A percentile compares a stretch with the other conserved stretches of the same genome.
These are phyloP conservation scores for Chytriomyces hyalinus DNA, from an alignment of 192 early-diverging fungal species.

Conservation along the genomic window DNA sequence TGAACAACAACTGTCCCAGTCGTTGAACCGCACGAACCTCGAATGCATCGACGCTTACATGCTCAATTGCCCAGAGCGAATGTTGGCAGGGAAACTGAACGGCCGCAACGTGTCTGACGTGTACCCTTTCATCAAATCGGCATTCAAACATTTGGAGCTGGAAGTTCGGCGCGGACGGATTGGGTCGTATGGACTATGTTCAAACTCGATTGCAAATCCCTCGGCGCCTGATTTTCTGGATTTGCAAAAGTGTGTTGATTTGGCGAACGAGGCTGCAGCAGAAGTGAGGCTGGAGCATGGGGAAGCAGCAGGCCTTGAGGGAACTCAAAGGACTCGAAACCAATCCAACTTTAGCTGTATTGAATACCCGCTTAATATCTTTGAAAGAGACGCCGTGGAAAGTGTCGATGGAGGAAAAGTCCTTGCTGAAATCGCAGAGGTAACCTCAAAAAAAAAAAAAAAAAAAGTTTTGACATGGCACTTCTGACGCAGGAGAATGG, in stretches of 20 bases:
- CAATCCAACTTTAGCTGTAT: conserved; percentile 63
- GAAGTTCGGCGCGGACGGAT: conserved; percentile 68
- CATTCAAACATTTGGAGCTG: conserved; percentile 66
- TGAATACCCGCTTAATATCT: conserved; percentile 77
- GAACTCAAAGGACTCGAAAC: no score
- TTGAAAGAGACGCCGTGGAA: conserved; percentile 67
- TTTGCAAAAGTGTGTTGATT: conserved; percentile 48
- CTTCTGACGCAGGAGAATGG: conserved; percentile 51
- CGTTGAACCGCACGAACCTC: conserved; percentile 58
- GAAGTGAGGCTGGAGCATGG: not conserved
- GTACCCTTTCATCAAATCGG: conserved; percentile 63
- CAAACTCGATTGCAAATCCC: conserved; percentile 66
- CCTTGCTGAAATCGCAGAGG: conserved; percentile 36
- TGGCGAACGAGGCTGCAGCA: conserved; percentile 33
- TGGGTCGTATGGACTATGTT: conserved; percentile 70
- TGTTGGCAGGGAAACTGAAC: conserved; percentile 59
- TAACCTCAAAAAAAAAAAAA: not conserved
- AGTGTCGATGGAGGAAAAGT: conserved; percentile 32
- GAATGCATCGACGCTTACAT: conserved; percentile 73
- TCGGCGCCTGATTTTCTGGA: conserved; percentile 67
- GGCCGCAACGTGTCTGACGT: conserved; percentile 41
- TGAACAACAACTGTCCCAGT: conserved; percentile 58
- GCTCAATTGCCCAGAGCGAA: conserved; percentile 78
- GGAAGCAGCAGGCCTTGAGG: no score
- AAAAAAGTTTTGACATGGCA: not conserved